These are phyloP conservation scores for Syzygium aqueum DNA, from an alignment of 345 rosid species.

Conservation along the genomic window DNA sequence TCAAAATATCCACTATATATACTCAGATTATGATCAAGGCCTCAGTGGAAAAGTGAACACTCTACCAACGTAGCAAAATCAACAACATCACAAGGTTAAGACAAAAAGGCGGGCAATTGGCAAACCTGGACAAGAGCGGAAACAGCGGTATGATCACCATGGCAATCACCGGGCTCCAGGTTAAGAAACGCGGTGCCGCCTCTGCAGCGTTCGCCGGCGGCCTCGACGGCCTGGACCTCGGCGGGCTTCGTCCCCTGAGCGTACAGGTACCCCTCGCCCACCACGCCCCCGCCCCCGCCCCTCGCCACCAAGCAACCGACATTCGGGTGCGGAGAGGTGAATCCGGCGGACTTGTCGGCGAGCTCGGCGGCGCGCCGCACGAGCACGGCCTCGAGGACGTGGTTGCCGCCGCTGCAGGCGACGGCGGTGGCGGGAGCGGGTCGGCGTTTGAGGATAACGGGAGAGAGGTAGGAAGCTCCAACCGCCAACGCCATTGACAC, in stretches of 20 bases:
- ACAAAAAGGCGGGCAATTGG: neutral
- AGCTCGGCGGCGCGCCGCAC: constrained; percentile 60
- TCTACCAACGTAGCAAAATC: neutral
- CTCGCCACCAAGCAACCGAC: constrained; percentile 77
- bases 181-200: constrained; percentile 78
- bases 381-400: constrained; percentile 38
- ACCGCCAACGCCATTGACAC: neutral
- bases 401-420: constrained; percentile 7
- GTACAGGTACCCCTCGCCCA: constrained; percentile 76
- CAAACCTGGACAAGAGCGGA: constrained; percentile 86
- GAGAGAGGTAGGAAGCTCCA: neutral
- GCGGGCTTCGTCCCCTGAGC: constrained; percentile 91
- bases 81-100: neutral
- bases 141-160: constrained; percentile 72
- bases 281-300: constrained; percentile 34
- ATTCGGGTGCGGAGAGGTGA: constrained; percentile 87
- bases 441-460: neutral
- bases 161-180: constrained; percentile 93
- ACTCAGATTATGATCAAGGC: neutral
- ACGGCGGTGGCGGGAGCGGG: neutral
- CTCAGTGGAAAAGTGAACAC: neutral
- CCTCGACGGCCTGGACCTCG: constrained; percentile 62
- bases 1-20: neutral
- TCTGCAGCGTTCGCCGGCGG: constrained; percentile 41
- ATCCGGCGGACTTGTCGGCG: constrained; percentile 71